These are phyloP conservation scores for Cardamine occulta DNA, from an alignment of 345 rosid genomes.

Conservation along the genomic window DNA sequence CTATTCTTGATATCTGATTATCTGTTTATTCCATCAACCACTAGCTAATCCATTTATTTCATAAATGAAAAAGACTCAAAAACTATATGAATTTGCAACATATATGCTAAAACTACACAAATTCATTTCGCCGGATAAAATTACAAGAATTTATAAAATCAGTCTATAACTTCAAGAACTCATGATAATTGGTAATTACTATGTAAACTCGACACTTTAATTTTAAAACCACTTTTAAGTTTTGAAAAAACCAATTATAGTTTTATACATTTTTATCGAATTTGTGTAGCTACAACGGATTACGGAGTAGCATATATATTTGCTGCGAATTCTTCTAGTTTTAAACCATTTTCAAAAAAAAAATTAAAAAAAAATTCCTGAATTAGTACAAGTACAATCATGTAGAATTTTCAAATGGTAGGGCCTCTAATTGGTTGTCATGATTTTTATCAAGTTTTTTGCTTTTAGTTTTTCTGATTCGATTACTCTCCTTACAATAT, in stretches of 20 bases:
- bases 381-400: background rate
- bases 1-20: conserved; percentile 27
- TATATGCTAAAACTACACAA: background rate
- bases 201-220: background rate
- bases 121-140: background rate
- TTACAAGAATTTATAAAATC: background rate
- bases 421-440: conserved; percentile 37
- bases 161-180: background rate
- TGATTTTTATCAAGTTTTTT: conserved; percentile 3
- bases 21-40: conserved; percentile 35
- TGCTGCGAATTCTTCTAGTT: conserved; percentile 6
- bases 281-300: background rate
- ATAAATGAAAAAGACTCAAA: background rate
- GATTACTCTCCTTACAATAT: conserved; percentile 14
- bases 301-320: background rate
- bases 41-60: conserved; percentile 16
- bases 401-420: conserved; percentile 18
- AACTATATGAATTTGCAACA: background rate
- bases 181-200: background rate
- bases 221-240: background rate
- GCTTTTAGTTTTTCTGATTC: background rate
- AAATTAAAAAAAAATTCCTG: background rate
- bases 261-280: background rate
- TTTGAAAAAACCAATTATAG: background rate
- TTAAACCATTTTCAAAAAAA: background rate